phyloP scores from a whole-genome alignment of 2,329 filamentous ascomycete species.

The Fusarium aywerte region DNA sequence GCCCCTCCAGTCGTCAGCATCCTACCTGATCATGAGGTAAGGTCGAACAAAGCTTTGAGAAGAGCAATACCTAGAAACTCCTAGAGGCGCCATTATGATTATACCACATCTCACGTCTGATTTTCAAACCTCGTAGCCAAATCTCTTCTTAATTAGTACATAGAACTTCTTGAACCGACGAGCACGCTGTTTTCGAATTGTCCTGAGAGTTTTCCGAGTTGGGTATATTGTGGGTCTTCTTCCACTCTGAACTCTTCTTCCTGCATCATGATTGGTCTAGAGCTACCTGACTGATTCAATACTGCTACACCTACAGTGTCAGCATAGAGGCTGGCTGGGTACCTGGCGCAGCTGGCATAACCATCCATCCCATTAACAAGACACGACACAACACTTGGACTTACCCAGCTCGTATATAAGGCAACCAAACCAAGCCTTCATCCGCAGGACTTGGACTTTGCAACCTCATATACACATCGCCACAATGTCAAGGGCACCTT shows the following conservation, averaged over 20 bases:
- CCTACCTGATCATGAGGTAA: conserved; percentile 3
- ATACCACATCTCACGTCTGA: background rate
- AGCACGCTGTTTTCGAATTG: background rate
- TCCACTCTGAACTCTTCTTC: background rate
- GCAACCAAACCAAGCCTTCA: background rate
- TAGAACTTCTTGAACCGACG: background rate
- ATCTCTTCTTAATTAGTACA: background rate
- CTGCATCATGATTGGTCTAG: background rate
- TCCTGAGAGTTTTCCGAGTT: background rate
- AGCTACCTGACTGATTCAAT: background rate
- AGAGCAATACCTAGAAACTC: background rate
- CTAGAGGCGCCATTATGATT: too few species aligned
- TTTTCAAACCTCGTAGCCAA: background rate
- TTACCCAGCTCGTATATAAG: conserved; percentile 19
- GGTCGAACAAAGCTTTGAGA: background rate
- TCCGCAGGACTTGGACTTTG: background rate
- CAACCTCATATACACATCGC: conserved; percentile 1
- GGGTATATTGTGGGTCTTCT: background rate
- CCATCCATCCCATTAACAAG: background rate
- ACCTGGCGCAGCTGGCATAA: conserved; percentile 2
- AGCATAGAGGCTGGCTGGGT: conserved; percentile 18
- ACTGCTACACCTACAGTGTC: conserved; percentile 20
- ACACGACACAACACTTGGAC: conserved; percentile 13
- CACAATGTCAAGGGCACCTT: conserved; percentile 50
- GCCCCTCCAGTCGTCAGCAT: conserved; percentile 20